Base-by-base conservation (phyloP, 1,284 basidiomycete genomes). In the Cystobasidiaceae sp. region DNA sequence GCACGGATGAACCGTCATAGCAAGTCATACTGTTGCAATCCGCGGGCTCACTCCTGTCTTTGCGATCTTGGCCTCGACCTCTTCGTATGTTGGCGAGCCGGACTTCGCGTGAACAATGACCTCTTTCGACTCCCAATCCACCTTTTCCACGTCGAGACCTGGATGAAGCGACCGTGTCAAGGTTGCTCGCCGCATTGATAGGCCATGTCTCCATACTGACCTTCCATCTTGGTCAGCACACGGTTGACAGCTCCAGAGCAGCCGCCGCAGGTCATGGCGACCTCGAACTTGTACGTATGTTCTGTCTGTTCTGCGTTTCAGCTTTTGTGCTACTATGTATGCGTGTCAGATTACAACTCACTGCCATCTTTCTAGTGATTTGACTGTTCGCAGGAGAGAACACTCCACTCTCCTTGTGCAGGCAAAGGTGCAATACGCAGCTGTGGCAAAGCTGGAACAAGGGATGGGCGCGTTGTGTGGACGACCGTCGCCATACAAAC, bases 211-310 rank as follows among this genome's bases (percentile, higher is more conserved):
- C 9, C n/a, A 27, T 13, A 55, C 63, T 28, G 21, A 72, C 72
- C 72, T 33, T 70, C 69, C 5, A 64, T 67, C 65, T 72, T 72
- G 49, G 66, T 64, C 50, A 73, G 66, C 9, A 72, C 72, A 23
- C 72, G 66, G 4, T 70, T 63, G 49, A 73, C 54, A 0, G 72
- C 72, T 2, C 71, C 70, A 2, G 72, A 73, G 64, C 72, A 73
- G 28, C 71, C 72, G 7, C 43, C 39, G 64, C 72, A 73, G 13
- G 71, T 72, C 72, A 73, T 73, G 50, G 55, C 71, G 46, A 73
- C 72, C 25, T 71, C 55, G 66, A 72, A 73, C 51, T 63, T 62
- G 72, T 73, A 73, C 8, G 68, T 70, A 33, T 60, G 64, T 21
- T 30, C 48, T n/a, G n/a, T n/a, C n/a, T n/a, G n/a, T n/a, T n/a